Evolutionary conservation across 2,329 filamentous ascomycete genomes (phyloP), one percentile per base, ranked within the genome.

Genomic region (Colletotrichum sp.): DNA sequence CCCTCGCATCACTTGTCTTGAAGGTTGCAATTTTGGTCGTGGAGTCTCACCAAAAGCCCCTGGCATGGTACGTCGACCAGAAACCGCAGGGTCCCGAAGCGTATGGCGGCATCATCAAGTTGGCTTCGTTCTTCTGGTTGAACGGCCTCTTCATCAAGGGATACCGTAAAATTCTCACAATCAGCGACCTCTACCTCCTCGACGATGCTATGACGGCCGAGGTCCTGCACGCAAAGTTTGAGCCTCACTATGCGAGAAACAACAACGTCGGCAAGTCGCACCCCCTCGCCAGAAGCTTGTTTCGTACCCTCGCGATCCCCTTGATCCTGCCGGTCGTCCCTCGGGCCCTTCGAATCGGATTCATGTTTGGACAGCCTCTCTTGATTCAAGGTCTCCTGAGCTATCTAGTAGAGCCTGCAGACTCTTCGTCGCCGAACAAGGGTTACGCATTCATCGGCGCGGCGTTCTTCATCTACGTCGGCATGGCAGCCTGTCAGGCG

Each of bases 391-490:
- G 78, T 2, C 75, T 85, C 1, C 72, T 86, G 4, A 60, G 78
- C 14, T 82, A 81, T 52, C 78, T 86, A 4, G 73, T 79, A 24
- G 57, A 78, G 4, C 78, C 83, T 3, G 73, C 79, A 9, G 73
- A 77, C 0, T 24, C 66, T 0, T 71, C 76, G 0, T 75, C 76
- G 0, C 74, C 78, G 1, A 84, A 82, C 36, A 71, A 80, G 16
- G 83, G 85, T 3, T 87, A 86, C 73, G 87, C 87, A 0, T 81
- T 88, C 7, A 86, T 89, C 12, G 87, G 84, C 3, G 86, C 86
- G 4, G 81, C 81, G 0, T 77, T 84, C 2, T 66, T 87, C 4
- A 84, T 87, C 5, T 89, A 88, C 74, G 28, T 77, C 0, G 84
- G 85, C 12, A 85, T 88, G 24, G 84, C 86, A 3, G 16, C 88